A percentile compares a stretch with the other conserved stretches of the same genome.
Conservation (phyloP, 306 rosid species). For the Abrus precatorius region DNA sequence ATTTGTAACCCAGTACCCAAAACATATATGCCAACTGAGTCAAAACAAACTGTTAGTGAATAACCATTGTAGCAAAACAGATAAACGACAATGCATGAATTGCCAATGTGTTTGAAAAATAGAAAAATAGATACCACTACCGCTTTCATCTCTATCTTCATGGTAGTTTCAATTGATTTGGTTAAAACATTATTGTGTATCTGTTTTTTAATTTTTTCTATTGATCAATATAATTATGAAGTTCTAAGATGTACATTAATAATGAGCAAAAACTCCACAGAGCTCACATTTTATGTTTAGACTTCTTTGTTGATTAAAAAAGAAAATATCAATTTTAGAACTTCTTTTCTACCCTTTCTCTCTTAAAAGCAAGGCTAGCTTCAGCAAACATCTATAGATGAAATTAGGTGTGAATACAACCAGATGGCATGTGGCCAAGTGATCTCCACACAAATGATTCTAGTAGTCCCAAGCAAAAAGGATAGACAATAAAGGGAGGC, state of each 20-base stretch:
- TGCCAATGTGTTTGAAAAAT: constrained; percentile 18
- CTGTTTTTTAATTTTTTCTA: constrained; percentile 10
- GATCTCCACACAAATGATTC: constrained; percentile 2
- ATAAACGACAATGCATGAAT: constrained; percentile 11
- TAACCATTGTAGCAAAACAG: constrained; percentile 19
- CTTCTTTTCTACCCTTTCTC: constrained; percentile 38
- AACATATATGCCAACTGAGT: constrained; percentile 93
- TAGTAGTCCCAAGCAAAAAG: background rate
- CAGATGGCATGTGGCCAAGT: background rate
- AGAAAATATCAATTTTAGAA: constrained; percentile 21
- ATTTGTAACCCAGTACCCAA: constrained; percentile 90
- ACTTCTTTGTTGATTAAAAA: background rate
- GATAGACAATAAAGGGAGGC: constrained; percentile 16
- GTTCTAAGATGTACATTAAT: background rate
- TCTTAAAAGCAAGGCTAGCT: constrained; percentile 9
- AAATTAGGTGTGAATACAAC: constrained; percentile 19
- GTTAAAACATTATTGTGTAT: constrained; percentile 10
- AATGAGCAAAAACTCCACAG: constrained; percentile 21
- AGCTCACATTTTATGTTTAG: constrained; percentile 18
- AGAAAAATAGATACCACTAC: constrained; percentile 15
- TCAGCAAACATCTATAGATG: constrained; percentile 28
- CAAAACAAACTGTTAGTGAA: constrained; percentile 51
- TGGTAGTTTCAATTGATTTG: background rate
- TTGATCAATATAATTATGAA: constrained; percentile 25
- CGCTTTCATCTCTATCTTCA: constrained; percentile 12